Evolutionary conservation across 2,329 filamentous ascomycete species (phyloP).

Genomic region (Paecilomyces sp.): DNA sequence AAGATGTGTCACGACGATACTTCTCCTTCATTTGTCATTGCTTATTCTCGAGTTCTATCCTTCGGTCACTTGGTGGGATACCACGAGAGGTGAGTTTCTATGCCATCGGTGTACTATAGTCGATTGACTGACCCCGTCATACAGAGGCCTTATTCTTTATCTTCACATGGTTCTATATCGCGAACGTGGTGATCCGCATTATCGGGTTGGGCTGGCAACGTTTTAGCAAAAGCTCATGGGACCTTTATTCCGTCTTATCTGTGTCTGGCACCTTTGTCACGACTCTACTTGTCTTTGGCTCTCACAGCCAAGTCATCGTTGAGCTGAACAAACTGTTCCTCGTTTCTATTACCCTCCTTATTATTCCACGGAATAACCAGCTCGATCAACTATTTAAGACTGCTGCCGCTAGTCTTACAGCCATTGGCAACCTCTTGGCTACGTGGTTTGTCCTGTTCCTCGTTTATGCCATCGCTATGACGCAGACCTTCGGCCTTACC

Average conservation of each 20-base stretch:
- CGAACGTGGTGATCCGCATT: slow-evolving; percentile 77
- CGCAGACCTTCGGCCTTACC: slow-evolving; percentile 91
- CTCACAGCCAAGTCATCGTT: slow-evolving; percentile 53
- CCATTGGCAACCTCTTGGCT: slow-evolving; percentile 84
- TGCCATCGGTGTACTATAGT: background rate
- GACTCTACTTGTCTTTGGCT: slow-evolving; percentile 65
- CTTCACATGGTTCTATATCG: slow-evolving; percentile 74
- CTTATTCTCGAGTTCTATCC: slow-evolving; percentile 80
- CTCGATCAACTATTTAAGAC: slow-evolving; percentile 98
- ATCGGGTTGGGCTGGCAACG: slow-evolving; percentile 85
- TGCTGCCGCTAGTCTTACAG: slow-evolving; percentile 82
- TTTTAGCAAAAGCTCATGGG: slow-evolving; percentile 91
- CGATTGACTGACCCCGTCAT: slow-evolving; percentile 12
- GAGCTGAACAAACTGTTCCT: slow-evolving; percentile 92
- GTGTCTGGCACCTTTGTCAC: slow-evolving; percentile 77
- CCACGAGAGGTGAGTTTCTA: slow-evolving; percentile 48
- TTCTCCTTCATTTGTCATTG: slow-evolving; percentile 75
- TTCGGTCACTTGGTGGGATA: slow-evolving; percentile 64
- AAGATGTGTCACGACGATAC: slow-evolving; percentile 65
- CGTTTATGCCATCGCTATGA: slow-evolving; percentile 92
- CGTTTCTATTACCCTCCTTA: slow-evolving; percentile 77
- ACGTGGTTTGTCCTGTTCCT: slow-evolving; percentile 98
- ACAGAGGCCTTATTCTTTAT: slow-evolving; percentile 67
- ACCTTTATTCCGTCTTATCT: slow-evolving; percentile 75
- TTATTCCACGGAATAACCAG: slow-evolving; percentile 94